Conservation (phyloP, 768 basidiomycete species). For the Fomitopsis serialis region DNA sequence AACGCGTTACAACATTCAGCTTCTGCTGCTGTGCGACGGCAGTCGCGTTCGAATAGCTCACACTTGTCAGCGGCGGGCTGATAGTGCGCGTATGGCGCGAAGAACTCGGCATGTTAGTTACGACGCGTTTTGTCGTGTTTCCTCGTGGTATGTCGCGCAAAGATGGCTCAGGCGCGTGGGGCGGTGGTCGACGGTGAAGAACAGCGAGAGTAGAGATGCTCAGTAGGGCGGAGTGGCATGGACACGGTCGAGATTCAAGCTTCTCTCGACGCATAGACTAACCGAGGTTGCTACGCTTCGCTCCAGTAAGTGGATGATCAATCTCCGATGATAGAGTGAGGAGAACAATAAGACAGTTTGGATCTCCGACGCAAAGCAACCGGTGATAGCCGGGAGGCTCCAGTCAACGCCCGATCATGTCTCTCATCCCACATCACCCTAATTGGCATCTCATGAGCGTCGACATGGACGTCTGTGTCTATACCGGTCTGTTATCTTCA, state of each 20-base stretch:
- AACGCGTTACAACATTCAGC: constrained; percentile 65
- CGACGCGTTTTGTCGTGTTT: constrained; percentile 10
- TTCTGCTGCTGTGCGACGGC: constrained; percentile 32
- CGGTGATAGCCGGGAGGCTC: too few species aligned
- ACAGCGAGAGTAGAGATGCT: not conserved
- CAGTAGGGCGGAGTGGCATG: not conserved
- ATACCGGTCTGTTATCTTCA: too few species aligned
- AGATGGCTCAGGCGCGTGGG: not conserved
- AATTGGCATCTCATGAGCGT: too few species aligned
- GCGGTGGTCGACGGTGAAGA: not conserved
- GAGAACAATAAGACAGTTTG: too few species aligned
- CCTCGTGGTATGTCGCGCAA: not conserved
- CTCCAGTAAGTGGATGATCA: too few species aligned
- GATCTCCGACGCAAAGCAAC: too few species aligned
- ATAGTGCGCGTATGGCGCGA: constrained; percentile 20
- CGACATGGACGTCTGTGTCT: too few species aligned
- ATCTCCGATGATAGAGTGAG: not conserved
- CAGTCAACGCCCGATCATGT: too few species aligned
- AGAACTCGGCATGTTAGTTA: constrained; percentile 10
- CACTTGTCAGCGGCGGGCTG: constrained; percentile 26
- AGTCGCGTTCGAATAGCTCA: constrained; percentile 15
- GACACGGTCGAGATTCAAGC: not conserved
- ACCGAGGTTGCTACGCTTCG: not conserved
- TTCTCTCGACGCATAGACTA: not conserved
- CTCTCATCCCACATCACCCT: too few species aligned